Evolutionary conservation across 805 yeast genomes (phyloP).

Genomic region (Candida michaelii): DNA sequence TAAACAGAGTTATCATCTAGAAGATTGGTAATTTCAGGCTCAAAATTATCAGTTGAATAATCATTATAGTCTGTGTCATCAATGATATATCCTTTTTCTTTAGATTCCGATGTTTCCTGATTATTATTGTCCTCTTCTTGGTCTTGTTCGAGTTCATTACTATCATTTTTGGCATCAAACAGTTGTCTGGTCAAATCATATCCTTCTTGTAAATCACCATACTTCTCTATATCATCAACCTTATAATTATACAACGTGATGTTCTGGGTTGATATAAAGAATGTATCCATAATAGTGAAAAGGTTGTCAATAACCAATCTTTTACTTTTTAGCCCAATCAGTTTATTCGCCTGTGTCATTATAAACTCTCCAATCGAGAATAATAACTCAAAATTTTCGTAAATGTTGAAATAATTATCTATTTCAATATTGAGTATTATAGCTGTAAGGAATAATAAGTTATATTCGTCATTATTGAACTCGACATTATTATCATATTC

Average conservation of each 20-base stretch:
- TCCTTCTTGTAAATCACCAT: conserved; percentile 43
- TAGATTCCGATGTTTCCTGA: not conserved
- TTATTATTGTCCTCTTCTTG: not conserved
- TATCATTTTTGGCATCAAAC: not conserved
- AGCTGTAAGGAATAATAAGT: conserved; percentile 32
- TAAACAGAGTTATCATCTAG: conserved; percentile 30
- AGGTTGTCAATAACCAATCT: conserved; percentile 6
- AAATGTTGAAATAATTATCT: conserved; percentile 39
- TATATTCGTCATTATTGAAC: conserved; percentile 26
- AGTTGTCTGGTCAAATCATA: conserved; percentile 29
- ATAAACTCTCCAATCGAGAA: conserved; percentile 42
- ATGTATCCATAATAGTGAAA: conserved; percentile 21
- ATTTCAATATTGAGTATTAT: conserved; percentile 38
- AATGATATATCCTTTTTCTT: conserved; percentile 4
- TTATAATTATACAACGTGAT: conserved; percentile 48
- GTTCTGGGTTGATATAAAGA: conserved; percentile 47
- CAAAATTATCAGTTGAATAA: conserved; percentile 8
- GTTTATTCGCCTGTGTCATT: conserved; percentile 13
- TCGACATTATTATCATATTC: conserved; percentile 32
- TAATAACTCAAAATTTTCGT: conserved; percentile 41
- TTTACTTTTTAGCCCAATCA: not conserved
- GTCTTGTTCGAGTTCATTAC: not conserved
- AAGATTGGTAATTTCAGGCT: not conserved
- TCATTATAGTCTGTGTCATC: conserved; percentile 13
- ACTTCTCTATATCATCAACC: conserved; percentile 36